Evolutionary conservation across 164 flowering plant genomes (phyloP).

Genomic region (Nelumbo lutea): DNA sequence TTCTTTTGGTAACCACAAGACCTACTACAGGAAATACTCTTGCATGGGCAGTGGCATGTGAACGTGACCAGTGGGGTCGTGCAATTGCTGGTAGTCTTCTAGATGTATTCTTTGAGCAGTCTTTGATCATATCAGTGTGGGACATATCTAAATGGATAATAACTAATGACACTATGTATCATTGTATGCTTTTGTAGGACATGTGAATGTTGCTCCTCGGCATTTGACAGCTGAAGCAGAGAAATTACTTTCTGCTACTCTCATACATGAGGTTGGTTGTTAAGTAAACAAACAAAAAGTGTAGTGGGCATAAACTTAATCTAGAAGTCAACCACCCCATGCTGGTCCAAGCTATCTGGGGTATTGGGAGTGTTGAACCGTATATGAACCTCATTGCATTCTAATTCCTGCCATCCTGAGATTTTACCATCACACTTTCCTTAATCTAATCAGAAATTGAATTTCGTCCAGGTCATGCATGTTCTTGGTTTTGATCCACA

Average conservation of each 20-base stretch:
- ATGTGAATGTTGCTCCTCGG: conserved; percentile 99
- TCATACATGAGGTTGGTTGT: conserved; percentile 81
- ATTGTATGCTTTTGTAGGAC: conserved; percentile 43
- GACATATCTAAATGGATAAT: background rate
- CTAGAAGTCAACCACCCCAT: too few species aligned
- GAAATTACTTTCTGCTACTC: conserved; percentile 92
- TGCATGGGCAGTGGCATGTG: conserved; percentile 99
- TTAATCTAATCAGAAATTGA: conserved; percentile 11
- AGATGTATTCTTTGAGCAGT: background rate
- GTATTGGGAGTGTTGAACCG: too few species aligned
- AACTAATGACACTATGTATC: background rate
- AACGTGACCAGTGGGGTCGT: conserved; percentile 99
- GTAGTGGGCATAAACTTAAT: background rate
- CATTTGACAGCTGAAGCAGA: conserved; percentile 99
- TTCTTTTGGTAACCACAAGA: conserved; percentile 94
- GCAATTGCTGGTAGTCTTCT: conserved; percentile 82
- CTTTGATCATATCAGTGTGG: background rate
- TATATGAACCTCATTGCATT: too few species aligned
- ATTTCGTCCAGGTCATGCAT: conserved; percentile 78
- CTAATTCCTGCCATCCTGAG: too few species aligned
- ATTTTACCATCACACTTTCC: background rate
- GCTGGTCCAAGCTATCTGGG: too few species aligned
- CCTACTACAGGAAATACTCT: conserved; percentile 99
- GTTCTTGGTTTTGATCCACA: conserved; percentile 99
- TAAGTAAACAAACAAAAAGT: background rate